Conservation (phyloP, 768 basidiomycete genomes). For the Serendipita vermifera region DNA sequence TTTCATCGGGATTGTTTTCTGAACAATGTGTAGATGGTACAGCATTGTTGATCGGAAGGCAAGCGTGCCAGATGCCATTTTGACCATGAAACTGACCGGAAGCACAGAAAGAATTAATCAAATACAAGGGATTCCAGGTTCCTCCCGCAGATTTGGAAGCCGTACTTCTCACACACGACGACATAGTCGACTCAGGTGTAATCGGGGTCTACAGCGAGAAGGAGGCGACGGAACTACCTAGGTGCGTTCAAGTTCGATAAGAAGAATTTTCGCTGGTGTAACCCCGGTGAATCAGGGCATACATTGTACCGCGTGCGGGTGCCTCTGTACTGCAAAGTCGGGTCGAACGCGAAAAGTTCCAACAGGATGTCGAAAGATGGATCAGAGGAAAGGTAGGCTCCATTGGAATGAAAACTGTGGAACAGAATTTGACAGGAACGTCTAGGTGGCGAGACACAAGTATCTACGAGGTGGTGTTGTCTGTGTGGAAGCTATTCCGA, state of each 20-base stretch:
- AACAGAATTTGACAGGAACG: neutral
- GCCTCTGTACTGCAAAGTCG: constrained; percentile 12
- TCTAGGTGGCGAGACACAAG: constrained; percentile 58
- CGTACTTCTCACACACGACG: constrained; percentile 57
- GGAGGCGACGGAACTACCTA: constrained; percentile 72
- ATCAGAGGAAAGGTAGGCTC: constrained; percentile 32
- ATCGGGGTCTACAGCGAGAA: constrained; percentile 55
- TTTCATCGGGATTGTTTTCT: neutral
- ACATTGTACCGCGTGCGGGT: constrained; percentile 24
- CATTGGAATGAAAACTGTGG: neutral
- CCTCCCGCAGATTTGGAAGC: constrained; percentile 79
- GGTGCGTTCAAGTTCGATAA: constrained; percentile 27
- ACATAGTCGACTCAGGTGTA: constrained; percentile 68
- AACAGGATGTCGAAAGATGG: constrained; percentile 48
- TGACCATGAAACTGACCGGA: constrained; percentile 18
- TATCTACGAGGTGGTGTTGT: constrained; percentile 47
- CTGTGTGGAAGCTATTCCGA: constrained; percentile 51
- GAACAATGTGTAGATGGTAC: constrained; percentile 26
- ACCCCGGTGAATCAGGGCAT: constrained; percentile 20
- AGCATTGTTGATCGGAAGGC: constrained; percentile 63
- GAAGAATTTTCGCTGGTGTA: neutral
- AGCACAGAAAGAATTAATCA: constrained; percentile 28
- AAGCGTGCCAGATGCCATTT: constrained; percentile 25
- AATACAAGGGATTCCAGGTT: constrained; percentile 64
- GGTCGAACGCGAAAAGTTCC: constrained; percentile 32